These are phyloP conservation scores for Daldinia eschscholtzii DNA, from an alignment of 2,329 filamentous ascomycete species.

Conservation along the genomic window DNA sequence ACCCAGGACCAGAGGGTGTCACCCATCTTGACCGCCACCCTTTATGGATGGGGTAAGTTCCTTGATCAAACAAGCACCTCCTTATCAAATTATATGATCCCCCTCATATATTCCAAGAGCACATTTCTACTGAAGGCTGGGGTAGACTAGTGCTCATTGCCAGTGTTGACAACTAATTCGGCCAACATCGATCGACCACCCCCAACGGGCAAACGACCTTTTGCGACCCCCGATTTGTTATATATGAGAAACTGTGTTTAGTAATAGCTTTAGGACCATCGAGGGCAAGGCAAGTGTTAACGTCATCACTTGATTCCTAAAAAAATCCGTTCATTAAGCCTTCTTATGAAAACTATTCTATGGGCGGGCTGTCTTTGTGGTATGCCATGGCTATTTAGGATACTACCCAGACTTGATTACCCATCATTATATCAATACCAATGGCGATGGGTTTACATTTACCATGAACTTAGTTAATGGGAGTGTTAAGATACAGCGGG, in stretches of 20 bases:
- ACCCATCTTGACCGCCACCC: conserved; percentile 33
- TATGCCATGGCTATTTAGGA: conserved; percentile 44
- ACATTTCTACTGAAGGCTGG: not conserved
- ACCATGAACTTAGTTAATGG: conserved; percentile 45
- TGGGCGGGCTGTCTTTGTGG: conserved; percentile 43
- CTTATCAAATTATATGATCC: conserved; percentile 30
- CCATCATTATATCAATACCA: conserved; percentile 48
- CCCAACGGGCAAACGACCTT: conserved; percentile 39
- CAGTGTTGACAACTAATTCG: conserved; percentile 40
- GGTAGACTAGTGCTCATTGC: conserved; percentile 36
- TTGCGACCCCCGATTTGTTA: conserved; percentile 41
- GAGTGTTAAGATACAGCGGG: conserved; percentile 34
- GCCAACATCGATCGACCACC: conserved; percentile 39
- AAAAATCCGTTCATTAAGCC: conserved; percentile 46
- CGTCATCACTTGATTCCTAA: conserved; percentile 46
- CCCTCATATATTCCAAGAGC: too few relatives aligned
- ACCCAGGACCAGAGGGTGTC: conserved; percentile 40
- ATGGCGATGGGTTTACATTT: conserved; percentile 48
- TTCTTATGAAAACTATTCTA: conserved; percentile 46
- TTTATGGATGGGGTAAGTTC: conserved; percentile 37
- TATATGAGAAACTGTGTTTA: conserved; percentile 42
- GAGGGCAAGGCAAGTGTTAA: conserved; percentile 8
- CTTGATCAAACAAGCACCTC: conserved; percentile 18
- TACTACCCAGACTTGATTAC: conserved; percentile 47
- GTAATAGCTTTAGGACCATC: not conserved